phyloP scores from a whole-genome alignment of 2,329 filamentous ascomycete genomes.

The Colletotrichum camelliae region DNA sequence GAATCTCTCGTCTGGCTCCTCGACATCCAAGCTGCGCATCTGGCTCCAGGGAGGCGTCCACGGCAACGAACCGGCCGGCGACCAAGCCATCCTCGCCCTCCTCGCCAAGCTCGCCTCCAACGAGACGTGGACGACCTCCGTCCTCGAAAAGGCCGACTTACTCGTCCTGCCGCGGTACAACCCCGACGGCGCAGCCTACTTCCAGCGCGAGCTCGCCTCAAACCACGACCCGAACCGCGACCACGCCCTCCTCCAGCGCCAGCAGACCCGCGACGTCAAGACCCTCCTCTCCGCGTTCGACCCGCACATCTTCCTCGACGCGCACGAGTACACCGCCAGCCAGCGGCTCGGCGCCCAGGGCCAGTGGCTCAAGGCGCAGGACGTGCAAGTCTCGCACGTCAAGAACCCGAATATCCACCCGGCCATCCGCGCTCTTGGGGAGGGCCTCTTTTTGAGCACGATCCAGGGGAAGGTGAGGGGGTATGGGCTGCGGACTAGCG shows the following conservation, averaged over 20 bases:
- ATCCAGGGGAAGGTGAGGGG: conserved; percentile 30
- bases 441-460: conserved; percentile 29
- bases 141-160: conserved; percentile 31
- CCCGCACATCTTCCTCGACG: conserved; percentile 34
- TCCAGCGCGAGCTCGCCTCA: conserved; percentile 31
- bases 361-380: conserved; percentile 25
- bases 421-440: conserved; percentile 30
- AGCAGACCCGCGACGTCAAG: conserved; percentile 35
- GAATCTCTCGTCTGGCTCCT: conserved; percentile 8
- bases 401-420: conserved; percentile 37
- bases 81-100: conserved; percentile 32
- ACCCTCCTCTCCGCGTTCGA: conserved; percentile 26
- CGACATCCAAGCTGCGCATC: conserved; percentile 28
- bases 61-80: conserved; percentile 36
- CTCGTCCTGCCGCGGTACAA: conserved; percentile 35
- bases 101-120: conserved; percentile 33
- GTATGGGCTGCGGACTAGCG: conserved; percentile 30
- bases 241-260: conserved; percentile 32
- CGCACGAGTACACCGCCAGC: conserved; percentile 34
- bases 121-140: conserved; percentile 26
- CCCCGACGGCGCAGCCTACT: conserved; percentile 35
- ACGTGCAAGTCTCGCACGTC: conserved; percentile 34
- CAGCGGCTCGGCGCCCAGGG: neutral
- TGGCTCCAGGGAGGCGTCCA: conserved; percentile 35
- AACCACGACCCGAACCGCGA: conserved; percentile 37